Conservation (phyloP, 1,139 yeast genomes). For the Hansenula sp. region DNA sequence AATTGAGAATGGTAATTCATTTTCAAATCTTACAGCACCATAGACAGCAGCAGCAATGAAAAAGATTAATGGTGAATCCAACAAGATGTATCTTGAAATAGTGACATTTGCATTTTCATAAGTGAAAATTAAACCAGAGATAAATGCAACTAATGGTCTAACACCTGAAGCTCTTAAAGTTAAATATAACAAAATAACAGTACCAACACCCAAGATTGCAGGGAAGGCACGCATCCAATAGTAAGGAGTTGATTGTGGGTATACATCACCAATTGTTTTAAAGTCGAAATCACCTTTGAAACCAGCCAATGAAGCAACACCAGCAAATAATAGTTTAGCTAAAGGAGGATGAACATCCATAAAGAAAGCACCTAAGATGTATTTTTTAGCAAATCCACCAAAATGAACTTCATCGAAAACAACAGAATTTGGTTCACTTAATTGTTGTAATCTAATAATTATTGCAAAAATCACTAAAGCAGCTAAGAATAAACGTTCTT, state of each 20-base stretch:
- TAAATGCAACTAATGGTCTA: constrained; percentile 66
- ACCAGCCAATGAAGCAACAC: constrained; percentile 67
- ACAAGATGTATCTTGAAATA: constrained; percentile 81
- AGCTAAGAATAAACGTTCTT: constrained; percentile 40
- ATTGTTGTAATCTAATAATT: constrained; percentile 53
- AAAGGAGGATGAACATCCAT: constrained; percentile 96
- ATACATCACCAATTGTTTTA: constrained; percentile 63
- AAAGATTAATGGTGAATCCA: constrained; percentile 88
- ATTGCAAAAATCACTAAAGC: constrained; percentile 50
- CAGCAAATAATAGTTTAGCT: constrained; percentile 85
- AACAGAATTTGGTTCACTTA: constrained; percentile 70
- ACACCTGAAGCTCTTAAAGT: constrained; percentile 88
- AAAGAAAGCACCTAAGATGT: constrained; percentile 67
- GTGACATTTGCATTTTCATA: constrained; percentile 87
- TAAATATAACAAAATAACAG: constrained; percentile 70
- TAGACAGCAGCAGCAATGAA: constrained; percentile 87
- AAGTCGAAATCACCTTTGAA: constrained; percentile 75
- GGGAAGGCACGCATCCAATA: constrained; percentile 83
- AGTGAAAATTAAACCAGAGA: constrained; percentile 63
- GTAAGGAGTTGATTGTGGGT: constrained; percentile 62
- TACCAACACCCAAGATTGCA: constrained; percentile 75
- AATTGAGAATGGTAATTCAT: constrained; percentile 64
- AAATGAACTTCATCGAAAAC: constrained; percentile 93
- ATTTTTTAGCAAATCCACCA: constrained; percentile 75
- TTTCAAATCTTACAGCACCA: constrained; percentile 76